These are phyloP conservation scores for Collybiopsis luxurians DNA, from an alignment of 768 basidiomycete species.

Conservation along the genomic window DNA sequence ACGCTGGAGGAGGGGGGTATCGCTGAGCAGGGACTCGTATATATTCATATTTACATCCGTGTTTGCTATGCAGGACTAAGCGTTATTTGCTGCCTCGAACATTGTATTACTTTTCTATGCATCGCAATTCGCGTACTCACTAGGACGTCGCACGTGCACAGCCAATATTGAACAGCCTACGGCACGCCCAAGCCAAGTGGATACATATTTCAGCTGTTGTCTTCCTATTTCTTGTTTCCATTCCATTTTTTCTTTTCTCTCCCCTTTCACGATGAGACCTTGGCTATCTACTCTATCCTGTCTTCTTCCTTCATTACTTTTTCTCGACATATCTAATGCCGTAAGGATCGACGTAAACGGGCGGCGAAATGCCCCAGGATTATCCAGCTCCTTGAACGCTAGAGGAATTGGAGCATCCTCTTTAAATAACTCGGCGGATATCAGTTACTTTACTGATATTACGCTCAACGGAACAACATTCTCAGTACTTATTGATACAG, in stretches of 20 bases:
- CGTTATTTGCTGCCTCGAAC: no score
- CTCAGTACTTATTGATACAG: constrained; percentile 43
- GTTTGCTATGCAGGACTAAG: no score
- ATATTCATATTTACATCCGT: no score
- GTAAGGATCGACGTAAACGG: constrained; percentile 10
- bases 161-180: no score
- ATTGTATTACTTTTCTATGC: no score
- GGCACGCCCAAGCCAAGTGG: no score
- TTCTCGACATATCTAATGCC: neutral
- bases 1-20: neutral
- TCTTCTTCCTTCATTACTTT: neutral
- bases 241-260: neutral
- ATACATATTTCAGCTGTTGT: neutral
- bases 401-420: constrained; percentile 6
- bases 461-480: constrained; percentile 33
- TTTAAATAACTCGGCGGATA: constrained; percentile 34
- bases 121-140: no score
- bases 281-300: neutral
- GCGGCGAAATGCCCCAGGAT: constrained; percentile 12
- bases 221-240: neutral
- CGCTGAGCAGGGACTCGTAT: neutral
- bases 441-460: constrained; percentile 38
- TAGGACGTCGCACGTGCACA: no score
- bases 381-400: neutral
- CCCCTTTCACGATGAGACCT: neutral